phyloP scores from a whole-genome alignment of 805 yeast species.

The Nakazawaea holstii region DNA sequence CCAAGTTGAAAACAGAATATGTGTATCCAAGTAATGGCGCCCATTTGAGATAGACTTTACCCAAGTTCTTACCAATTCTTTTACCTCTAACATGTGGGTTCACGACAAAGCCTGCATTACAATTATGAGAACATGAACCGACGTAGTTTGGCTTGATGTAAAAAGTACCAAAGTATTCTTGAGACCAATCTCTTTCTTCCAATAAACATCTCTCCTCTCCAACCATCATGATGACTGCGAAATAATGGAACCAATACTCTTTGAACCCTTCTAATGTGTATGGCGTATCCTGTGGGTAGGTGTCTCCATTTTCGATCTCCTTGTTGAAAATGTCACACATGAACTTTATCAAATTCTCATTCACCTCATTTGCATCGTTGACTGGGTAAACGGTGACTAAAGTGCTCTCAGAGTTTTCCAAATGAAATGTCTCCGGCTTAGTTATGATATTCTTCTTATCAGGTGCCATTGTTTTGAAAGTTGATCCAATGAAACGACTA shows the following conservation, averaged over 20 bases:
- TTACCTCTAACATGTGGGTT: conserved; percentile 52
- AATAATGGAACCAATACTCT: conserved; percentile 64
- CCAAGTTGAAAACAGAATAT: conserved; percentile 83
- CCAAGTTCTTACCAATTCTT: conserved; percentile 62
- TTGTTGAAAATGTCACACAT: conserved; percentile 50
- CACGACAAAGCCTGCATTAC: conserved; percentile 86
- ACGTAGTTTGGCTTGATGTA: conserved; percentile 82
- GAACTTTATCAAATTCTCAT: conserved; percentile 39
- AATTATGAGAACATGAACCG: conserved; percentile 81
- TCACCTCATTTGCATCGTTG: conserved; percentile 41
- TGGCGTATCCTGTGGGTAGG: conserved; percentile 58
- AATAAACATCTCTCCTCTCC: conserved; percentile 25
- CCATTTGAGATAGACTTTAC: conserved; percentile 57
- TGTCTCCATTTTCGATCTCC: conserved; percentile 66
- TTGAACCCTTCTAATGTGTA: conserved; percentile 44
- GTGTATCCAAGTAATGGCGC: conserved; percentile 78
- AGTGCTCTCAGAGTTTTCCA: conserved; percentile 35
- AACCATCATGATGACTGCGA: conserved; percentile 56
- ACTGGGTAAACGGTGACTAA: conserved; percentile 60
- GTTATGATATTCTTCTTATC: conserved; percentile 23
- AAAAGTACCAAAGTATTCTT: conserved; percentile 61
- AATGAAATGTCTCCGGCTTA: conserved; percentile 30
- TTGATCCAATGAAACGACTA: background rate
- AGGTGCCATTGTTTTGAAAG: conserved; percentile 4
- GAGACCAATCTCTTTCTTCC: conserved; percentile 24